phyloP scores from a whole-genome alignment of 139 green algal species.

The Coccomyxa sp. region DNA sequence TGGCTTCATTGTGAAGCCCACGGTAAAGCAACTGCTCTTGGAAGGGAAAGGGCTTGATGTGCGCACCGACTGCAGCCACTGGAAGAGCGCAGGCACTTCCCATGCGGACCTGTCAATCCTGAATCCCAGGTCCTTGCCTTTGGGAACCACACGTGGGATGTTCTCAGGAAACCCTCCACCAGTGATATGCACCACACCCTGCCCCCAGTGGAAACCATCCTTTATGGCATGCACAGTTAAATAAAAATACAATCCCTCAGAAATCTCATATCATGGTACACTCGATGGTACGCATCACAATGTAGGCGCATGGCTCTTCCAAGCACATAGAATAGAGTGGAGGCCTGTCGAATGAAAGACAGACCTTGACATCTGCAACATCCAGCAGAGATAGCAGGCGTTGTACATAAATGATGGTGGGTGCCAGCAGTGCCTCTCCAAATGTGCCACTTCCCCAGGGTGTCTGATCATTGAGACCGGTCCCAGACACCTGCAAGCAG shows the following conservation, averaged over 20 bases:
- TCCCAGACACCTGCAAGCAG: constrained; percentile 51
- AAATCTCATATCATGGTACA: too few species aligned
- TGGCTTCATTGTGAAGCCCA: too few species aligned
- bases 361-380: constrained; percentile 46
- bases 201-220: constrained; percentile 3
- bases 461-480: constrained; percentile 49
- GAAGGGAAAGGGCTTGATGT: not conserved
- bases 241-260: not conserved
- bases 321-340: too few species aligned
- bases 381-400: constrained; percentile 48
- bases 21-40: too few species aligned
- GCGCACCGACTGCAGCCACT: constrained; percentile 68
- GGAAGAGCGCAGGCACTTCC: constrained; percentile 62
- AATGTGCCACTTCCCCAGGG: constrained; percentile 57
- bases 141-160: constrained; percentile 90
- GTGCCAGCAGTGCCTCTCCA: constrained; percentile 62
- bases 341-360: not conserved
- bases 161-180: constrained; percentile 98
- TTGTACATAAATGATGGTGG: constrained; percentile 65
- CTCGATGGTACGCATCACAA: too few species aligned
- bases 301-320: too few species aligned
- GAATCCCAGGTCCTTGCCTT: constrained; percentile 60
- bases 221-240: not conserved
- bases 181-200: constrained; percentile 95
- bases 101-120: constrained; percentile 62